phyloP scores from a whole-genome alignment of 495 filamentous ascomycete genomes.

The Venustampulla echinocandica region DNA sequence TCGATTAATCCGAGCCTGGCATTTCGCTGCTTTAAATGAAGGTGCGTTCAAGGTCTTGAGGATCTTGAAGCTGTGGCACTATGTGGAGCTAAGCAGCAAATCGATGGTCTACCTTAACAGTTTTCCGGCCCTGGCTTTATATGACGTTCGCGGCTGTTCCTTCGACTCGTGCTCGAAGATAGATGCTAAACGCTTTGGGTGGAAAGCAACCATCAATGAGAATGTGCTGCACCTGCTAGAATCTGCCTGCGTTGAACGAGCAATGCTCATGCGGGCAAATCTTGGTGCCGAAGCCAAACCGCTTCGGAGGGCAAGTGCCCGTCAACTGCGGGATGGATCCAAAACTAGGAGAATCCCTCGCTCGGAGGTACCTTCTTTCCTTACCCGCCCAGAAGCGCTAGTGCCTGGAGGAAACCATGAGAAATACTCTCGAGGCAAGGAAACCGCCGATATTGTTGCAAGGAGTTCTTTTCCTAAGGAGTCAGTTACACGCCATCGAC shows the following conservation, averaged over 20 bases:
- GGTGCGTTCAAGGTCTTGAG: constrained; percentile 18
- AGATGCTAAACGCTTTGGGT: constrained; percentile 1
- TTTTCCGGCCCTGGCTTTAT: constrained; percentile 19
- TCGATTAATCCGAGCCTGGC: constrained; percentile 20
- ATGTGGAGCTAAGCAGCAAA: constrained; percentile 10
- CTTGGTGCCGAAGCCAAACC: not conserved
- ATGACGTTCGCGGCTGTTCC: constrained; percentile 16
- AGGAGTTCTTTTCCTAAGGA: not conserved
- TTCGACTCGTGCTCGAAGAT: not conserved
- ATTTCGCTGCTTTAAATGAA: constrained; percentile 10
- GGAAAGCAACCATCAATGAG: constrained; percentile 5
- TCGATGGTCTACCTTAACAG: constrained; percentile 14
- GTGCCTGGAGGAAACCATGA: constrained; percentile 1
- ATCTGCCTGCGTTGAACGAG: constrained; percentile 8
- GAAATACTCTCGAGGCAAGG: not conserved
- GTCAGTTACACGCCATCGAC: not conserved
- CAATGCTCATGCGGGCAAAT: not conserved
- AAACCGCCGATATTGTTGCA: not conserved
- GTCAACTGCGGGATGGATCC: constrained; percentile 1
- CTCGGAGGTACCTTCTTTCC: constrained; percentile 1
- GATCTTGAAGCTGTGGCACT: constrained; percentile 17
- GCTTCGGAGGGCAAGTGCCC: not conserved
- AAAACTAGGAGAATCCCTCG: constrained; percentile 1
- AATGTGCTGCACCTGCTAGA: constrained; percentile 5
- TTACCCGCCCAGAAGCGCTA: not conserved